A percentile compares a stretch with the other conserved stretches of the same genome.
These are phyloP conservation scores for Pestalotiopsis sp. DNA, from an alignment of 2,329 filamentous ascomycete species.

Conservation along the genomic window DNA sequence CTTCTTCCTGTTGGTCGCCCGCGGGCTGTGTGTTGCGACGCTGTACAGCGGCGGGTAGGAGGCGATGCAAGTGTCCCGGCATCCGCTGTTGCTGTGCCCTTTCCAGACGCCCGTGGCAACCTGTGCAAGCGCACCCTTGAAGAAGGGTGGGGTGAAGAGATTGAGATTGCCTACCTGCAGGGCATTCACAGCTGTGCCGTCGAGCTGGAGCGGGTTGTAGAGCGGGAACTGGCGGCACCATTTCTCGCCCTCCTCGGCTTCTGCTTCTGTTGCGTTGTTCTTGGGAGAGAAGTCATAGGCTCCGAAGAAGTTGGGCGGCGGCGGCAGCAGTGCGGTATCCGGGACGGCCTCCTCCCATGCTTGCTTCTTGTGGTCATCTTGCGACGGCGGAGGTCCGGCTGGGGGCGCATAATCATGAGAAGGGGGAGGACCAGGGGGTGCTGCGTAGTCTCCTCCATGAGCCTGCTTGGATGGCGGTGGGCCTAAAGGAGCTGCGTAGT, in stretches of 20 bases:
- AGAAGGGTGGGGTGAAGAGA: slow-evolving; percentile 53
- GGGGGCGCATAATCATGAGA: slow-evolving; percentile 37
- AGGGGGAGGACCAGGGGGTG: slow-evolving; percentile 36
- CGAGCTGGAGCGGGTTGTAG: slow-evolving; percentile 52
- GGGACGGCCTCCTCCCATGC: slow-evolving; percentile 74
- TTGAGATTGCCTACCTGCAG: slow-evolving; percentile 55
- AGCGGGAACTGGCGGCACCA: slow-evolving; percentile 69
- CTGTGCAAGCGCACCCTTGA: slow-evolving; percentile 48
- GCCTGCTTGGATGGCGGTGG: slow-evolving; percentile 35
- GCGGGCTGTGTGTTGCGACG: slow-evolving; percentile 59
- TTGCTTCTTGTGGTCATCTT: slow-evolving; percentile 43
- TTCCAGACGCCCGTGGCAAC: slow-evolving; percentile 55
- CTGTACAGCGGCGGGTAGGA: slow-evolving; percentile 72
- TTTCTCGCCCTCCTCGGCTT: slow-evolving; percentile 64
- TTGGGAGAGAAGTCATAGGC: slow-evolving; percentile 67
- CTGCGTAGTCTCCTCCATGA: slow-evolving; percentile 26
- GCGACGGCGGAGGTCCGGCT: slow-evolving; percentile 36
- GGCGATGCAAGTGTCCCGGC: slow-evolving; percentile 65
- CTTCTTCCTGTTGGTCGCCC: slow-evolving; percentile 40
- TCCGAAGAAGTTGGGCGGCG: slow-evolving; percentile 68
- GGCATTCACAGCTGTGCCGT: slow-evolving; percentile 46
- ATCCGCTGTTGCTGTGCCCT: slow-evolving; percentile 41
- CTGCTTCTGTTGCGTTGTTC: slow-evolving; percentile 68
- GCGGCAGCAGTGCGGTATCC: slow-evolving; percentile 72
- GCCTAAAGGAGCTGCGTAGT: slow-evolving; percentile 37